Percentiles rank a stretch among this genome's conserved stretches.
phyloP scores from a whole-genome alignment of 768 basidiomycete species.

The Cystofilobasidium bisporidii region DNA sequence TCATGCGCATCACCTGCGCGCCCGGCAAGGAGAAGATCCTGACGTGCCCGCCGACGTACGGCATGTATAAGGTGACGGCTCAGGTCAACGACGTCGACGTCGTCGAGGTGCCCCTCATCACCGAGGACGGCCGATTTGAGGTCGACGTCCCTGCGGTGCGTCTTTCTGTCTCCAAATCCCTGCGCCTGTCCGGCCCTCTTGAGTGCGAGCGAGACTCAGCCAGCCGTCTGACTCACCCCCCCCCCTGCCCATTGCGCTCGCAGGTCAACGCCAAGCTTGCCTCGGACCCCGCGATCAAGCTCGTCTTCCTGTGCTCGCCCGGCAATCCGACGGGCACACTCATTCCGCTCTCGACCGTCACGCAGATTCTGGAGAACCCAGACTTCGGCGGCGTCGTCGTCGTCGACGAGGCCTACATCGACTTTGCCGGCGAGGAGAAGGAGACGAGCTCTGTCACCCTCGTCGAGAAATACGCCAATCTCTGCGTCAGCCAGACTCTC shows the following conservation, averaged over 20 bases:
- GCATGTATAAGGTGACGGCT: conserved; percentile 92
- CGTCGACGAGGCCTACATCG: conserved; percentile 96
- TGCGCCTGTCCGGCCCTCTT: no score
- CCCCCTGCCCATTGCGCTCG: no score
- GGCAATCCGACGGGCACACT: conserved; percentile 92
- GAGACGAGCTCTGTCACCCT: conserved; percentile 50
- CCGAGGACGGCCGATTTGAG: conserved; percentile 76
- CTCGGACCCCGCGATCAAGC: conserved; percentile 70
- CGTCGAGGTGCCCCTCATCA: conserved; percentile 64
- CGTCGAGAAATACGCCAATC: conserved; percentile 63
- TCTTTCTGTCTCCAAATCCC: no score
- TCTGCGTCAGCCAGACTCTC: conserved; percentile 91
- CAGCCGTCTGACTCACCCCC: no score
- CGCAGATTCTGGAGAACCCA: conserved; percentile 62
- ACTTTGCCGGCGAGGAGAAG: conserved; percentile 59
- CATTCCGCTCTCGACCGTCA: conserved; percentile 61
- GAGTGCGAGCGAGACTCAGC: no score
- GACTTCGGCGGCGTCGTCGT: conserved; percentile 83
- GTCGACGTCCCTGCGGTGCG: conserved; percentile 65
- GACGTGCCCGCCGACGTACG: conserved; percentile 82
- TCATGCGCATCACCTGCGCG: conserved; percentile 77
- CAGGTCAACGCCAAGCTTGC: conserved; percentile 61
- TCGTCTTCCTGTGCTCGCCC: conserved; percentile 90
- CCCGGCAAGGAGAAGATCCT: conserved; percentile 74
- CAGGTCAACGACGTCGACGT: conserved; percentile 86